Percentiles rank a stretch among this genome's conserved stretches.
phyloP scores from a whole-genome alignment of 257 asterid species.

The Gentiana straminea region DNA sequence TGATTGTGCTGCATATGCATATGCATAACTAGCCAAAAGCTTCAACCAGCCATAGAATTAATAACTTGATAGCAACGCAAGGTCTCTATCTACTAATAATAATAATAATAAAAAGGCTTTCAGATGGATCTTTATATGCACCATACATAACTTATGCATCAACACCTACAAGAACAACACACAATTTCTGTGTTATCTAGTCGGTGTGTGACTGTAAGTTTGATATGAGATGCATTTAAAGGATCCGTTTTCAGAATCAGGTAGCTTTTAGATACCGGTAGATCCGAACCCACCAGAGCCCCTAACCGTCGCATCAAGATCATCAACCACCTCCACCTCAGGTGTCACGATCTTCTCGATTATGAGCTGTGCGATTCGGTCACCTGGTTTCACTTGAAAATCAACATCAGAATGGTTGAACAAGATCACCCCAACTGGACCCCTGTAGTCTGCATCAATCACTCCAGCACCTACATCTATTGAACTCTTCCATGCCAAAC shows the following conservation, averaged over 20 bases:
- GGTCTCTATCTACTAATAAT: slow-evolving; percentile 9
- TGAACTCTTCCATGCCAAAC: slow-evolving; percentile 76
- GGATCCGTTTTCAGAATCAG: not conserved
- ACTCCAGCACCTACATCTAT: slow-evolving; percentile 94
- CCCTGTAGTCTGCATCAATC: slow-evolving; percentile 67
- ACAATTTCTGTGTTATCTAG: not conserved
- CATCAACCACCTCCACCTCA: slow-evolving; percentile 27
- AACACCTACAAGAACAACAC: slow-evolving; percentile 20
- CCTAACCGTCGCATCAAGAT: slow-evolving; percentile 28
- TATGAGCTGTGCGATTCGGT: slow-evolving; percentile 33
- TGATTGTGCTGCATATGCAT: too few species aligned
- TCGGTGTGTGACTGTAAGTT: too few species aligned
- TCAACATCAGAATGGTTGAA: slow-evolving; percentile 35
- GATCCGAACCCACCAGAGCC: slow-evolving; percentile 37
- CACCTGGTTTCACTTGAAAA: slow-evolving; percentile 34
- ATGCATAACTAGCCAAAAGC: too few species aligned
- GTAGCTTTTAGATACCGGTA: slow-evolving; percentile 22
- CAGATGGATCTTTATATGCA: slow-evolving; percentile 38
- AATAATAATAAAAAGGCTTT: slow-evolving; percentile 45
- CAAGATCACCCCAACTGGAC: slow-evolving; percentile 35
- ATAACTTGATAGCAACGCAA: too few species aligned
- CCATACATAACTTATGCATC: slow-evolving; percentile 9
- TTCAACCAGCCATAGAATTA: too few species aligned
- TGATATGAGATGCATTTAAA: too few species aligned
- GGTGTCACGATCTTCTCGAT: slow-evolving; percentile 26